Conservation (phyloP, 495 filamentous ascomycete genomes). For the Lophiotrema nucula region DNA sequence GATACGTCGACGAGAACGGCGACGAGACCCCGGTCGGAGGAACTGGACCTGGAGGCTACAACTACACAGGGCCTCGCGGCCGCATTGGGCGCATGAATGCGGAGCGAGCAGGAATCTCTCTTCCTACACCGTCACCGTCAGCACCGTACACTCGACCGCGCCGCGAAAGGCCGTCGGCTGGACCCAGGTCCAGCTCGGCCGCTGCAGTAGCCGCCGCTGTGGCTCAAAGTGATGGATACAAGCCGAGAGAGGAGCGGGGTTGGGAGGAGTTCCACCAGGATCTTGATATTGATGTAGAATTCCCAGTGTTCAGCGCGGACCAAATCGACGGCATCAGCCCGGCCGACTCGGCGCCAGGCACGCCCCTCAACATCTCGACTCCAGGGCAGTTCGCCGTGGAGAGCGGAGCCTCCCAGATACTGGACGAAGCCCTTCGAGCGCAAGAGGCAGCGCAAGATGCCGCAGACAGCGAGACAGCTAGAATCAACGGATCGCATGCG, state of each 20-base stretch:
- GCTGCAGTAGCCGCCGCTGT: conserved; percentile 81
- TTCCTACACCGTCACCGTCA: conserved; percentile 49
- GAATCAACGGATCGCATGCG: conserved; percentile 17
- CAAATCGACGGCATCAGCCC: conserved; percentile 71
- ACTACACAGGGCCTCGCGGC: conserved; percentile 47
- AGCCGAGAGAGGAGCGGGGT: conserved; percentile 90
- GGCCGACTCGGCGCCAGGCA: conserved; percentile 31
- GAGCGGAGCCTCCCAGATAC: conserved; percentile 26
- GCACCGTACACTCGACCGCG: conserved; percentile 53
- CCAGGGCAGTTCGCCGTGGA: conserved; percentile 24
- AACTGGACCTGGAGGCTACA: conserved; percentile 48
- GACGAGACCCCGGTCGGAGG: conserved; percentile 46
- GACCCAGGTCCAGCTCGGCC: conserved; percentile 69
- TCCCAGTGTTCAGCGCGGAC: conserved; percentile 75
- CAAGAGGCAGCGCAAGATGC: conserved; percentile 18
- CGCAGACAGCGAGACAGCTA: conserved; percentile 21
- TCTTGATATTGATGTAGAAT: conserved; percentile 76
- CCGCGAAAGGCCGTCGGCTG: conserved; percentile 50
- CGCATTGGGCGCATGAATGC: conserved; percentile 45
- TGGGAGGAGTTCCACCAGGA: conserved; percentile 98
- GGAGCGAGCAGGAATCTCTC: conserved; percentile 45
- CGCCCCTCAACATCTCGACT: conserved; percentile 20
- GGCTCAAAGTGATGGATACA: conserved; percentile 90
- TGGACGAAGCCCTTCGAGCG: conserved; percentile 29
- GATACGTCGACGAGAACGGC: conserved; percentile 43